These are phyloP conservation scores for Monosporascus sp. DNA, from an alignment of 2,329 filamentous ascomycete genomes.

Conservation along the genomic window DNA sequence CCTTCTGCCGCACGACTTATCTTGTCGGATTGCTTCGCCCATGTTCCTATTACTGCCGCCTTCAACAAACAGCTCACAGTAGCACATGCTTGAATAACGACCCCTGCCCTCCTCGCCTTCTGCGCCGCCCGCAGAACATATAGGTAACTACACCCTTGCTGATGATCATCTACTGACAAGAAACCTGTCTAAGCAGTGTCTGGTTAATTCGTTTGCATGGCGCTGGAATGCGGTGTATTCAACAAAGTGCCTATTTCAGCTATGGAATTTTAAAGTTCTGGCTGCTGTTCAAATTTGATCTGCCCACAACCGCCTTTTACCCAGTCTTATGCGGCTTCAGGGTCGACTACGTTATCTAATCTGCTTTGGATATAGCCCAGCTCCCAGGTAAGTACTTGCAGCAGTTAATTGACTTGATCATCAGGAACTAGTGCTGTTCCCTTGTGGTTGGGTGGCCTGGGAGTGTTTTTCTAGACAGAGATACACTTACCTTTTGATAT, in stretches of 20 bases:
- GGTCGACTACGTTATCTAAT: too few relatives aligned
- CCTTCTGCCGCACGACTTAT: neutral
- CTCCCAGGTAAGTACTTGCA: too few relatives aligned
- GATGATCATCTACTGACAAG: neutral
- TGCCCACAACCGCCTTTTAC: too few relatives aligned
- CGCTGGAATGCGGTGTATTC: neutral
- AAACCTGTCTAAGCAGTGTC: neutral
- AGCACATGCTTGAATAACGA: neutral
- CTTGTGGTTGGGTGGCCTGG: too few relatives aligned
- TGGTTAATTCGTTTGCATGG: neutral
- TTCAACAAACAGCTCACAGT: neutral
- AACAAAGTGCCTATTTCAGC: neutral
- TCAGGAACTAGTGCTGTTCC: too few relatives aligned
- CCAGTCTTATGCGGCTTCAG: too few relatives aligned
- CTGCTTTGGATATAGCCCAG: too few relatives aligned
- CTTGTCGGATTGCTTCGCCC: neutral
- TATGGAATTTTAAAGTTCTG: too few relatives aligned
- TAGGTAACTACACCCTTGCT: neutral
- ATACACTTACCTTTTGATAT: too few relatives aligned
- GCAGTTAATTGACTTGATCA: too few relatives aligned
- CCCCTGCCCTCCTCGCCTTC: neutral
- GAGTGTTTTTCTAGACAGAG: too few relatives aligned
- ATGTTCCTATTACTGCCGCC: neutral
- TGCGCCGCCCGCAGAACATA: neutral
- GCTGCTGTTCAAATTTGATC: too few relatives aligned